These are phyloP conservation scores for Penicillium capsulatum DNA, from an alignment of 2,329 filamentous ascomycete species.

Conservation along the genomic window DNA sequence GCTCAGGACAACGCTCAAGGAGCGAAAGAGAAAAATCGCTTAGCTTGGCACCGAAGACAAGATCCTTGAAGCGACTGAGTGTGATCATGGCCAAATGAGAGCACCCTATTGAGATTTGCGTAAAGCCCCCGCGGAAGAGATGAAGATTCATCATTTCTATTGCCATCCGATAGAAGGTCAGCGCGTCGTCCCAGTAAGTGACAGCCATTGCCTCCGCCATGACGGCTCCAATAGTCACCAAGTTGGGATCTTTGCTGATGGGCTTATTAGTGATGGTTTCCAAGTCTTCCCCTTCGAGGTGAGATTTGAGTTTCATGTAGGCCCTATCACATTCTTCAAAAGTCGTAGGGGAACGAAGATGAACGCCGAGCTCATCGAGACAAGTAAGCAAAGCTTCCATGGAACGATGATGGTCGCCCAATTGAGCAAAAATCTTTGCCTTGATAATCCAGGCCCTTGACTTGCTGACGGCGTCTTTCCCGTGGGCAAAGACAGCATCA, in stretches of 20 bases:
- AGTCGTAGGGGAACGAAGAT: constrained; percentile 61
- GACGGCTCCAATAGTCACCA: constrained; percentile 50
- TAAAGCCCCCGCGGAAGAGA: constrained; percentile 52
- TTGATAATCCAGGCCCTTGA: constrained; percentile 79
- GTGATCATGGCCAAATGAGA: constrained; percentile 55
- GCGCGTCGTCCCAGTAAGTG: constrained; percentile 57
- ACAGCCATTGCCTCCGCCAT: constrained; percentile 56
- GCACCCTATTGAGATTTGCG: constrained; percentile 57
- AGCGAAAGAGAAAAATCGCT: constrained; percentile 52
- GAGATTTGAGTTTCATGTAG: constrained; percentile 61
- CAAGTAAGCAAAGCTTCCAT: constrained; percentile 68
- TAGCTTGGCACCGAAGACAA: constrained; percentile 52
- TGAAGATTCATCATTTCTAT: constrained; percentile 56
- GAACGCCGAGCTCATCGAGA: constrained; percentile 63
- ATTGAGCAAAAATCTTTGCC: constrained; percentile 71
- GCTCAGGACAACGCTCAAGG: constrained; percentile 50
- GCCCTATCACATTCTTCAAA: constrained; percentile 74
- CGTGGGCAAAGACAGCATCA: constrained; percentile 64
- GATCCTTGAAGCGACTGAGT: constrained; percentile 55
- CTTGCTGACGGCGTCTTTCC: constrained; percentile 70
- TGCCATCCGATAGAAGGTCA: constrained; percentile 57
- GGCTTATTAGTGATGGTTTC: constrained; percentile 38
- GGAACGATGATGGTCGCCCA: constrained; percentile 66
- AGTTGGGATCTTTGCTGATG: constrained; percentile 40
- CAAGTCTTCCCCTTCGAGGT: constrained; percentile 57